A percentile compares a stretch with the other conserved stretches of the same genome.
Evolutionary conservation across 371 early-diverging fungal genomes (phyloP).

Genomic region (Batkoa obscura): DNA sequence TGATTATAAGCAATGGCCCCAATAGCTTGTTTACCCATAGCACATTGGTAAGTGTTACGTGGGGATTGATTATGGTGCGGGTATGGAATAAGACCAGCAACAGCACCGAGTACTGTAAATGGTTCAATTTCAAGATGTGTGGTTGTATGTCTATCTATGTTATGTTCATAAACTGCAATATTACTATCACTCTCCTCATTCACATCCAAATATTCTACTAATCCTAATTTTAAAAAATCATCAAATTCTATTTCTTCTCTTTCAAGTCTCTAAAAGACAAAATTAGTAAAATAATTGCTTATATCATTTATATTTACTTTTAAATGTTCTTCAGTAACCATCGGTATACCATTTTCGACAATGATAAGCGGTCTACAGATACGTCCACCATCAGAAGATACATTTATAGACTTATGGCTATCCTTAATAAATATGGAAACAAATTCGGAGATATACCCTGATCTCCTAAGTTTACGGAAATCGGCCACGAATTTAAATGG

Average conservation of each 20-base stretch:
- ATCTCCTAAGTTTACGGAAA: conserved; percentile 73
- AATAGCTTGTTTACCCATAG: conserved; percentile 99
- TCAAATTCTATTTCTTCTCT: conserved; percentile 59
- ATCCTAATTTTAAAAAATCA: conserved; percentile 81
- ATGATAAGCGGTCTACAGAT: conserved; percentile 97
- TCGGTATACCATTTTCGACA: conserved; percentile 63
- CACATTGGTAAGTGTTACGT: conserved; percentile 98
- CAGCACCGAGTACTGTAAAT: conserved; percentile 92
- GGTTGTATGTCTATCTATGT: conserved; percentile 51
- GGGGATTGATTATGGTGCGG: conserved; percentile 99
- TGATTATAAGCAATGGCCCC: conserved; percentile 95
- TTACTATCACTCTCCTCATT: conserved; percentile 96
- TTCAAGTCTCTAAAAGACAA: conserved; percentile 18
- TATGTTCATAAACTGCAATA: conserved; percentile 79
- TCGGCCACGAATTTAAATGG: conserved; percentile 56
- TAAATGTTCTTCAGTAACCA: conserved; percentile 55
- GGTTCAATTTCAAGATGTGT: conserved; percentile 99
- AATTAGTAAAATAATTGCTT: conserved; percentile 4
- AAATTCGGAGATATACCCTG: conserved; percentile 73
- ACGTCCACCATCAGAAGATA: conserved; percentile 96
- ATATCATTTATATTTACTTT: conserved; percentile 13
- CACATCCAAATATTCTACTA: conserved; percentile 97
- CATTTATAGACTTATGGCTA: conserved; percentile 68
- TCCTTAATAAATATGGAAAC: conserved; percentile 84
- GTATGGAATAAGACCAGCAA: conserved; percentile 98